A percentile compares a stretch with the other conserved stretches of the same genome.
Evolutionary conservation across 208 protist species (phyloP).

Genomic region (Leishmania braziliensis): DNA sequence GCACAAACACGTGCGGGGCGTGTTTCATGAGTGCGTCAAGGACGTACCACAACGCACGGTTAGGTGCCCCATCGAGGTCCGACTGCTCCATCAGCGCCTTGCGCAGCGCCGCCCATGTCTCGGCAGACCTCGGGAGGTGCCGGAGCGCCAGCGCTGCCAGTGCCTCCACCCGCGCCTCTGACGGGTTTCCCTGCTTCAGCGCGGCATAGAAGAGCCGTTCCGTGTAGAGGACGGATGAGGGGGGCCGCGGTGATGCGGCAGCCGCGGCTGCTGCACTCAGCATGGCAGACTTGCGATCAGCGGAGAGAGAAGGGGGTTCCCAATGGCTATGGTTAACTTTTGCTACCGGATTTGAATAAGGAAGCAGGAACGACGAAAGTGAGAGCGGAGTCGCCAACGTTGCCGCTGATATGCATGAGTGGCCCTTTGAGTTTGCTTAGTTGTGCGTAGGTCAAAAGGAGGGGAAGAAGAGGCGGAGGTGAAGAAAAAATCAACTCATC

Average conservation of each 20-base stretch:
- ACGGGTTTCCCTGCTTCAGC: slow-evolving; percentile 57
- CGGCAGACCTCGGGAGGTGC: slow-evolving; percentile 50
- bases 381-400: neutral
- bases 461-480: neutral
- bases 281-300: neutral
- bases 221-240: slow-evolving; percentile 29
- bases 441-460: neutral
- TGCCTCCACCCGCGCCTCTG: slow-evolving; percentile 55
- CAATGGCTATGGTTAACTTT: neutral
- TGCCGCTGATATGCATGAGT: neutral
- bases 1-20: slow-evolving; percentile 76
- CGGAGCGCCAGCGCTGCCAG: slow-evolving; percentile 62
- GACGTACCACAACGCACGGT: slow-evolving; percentile 77
- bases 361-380: neutral
- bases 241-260: slow-evolving; percentile 12
- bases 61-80: slow-evolving; percentile 42
- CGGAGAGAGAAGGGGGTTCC: neutral
- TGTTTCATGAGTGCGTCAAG: slow-evolving; percentile 76
- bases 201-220: slow-evolving; percentile 65
- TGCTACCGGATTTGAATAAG: neutral
- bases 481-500: neutral
- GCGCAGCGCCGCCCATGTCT: slow-evolving; percentile 70
- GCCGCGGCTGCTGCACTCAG: neutral
- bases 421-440: too few relatives aligned
- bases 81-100: slow-evolving; percentile 59